Evolutionary conservation across 2,329 filamentous ascomycete genomes (phyloP).

Genomic region (Hymenoscyphus fructigenus): DNA sequence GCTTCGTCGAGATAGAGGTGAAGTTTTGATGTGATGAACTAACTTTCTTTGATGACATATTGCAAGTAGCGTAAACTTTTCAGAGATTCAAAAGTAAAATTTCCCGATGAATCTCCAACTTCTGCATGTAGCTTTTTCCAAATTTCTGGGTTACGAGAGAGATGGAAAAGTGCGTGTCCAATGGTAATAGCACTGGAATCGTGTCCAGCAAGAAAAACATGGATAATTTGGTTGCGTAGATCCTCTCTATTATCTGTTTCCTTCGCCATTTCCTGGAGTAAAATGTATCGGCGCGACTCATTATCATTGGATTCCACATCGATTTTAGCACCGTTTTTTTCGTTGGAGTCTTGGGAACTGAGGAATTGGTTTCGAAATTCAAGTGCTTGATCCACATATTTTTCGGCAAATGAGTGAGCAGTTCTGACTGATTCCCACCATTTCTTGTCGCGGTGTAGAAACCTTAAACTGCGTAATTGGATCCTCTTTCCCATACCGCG

Average conservation of each 20-base stretch:
- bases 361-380: not conserved
- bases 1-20: no score
- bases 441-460: slow-evolving; percentile 20
- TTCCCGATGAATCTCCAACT: not conserved
- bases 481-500: slow-evolving; percentile 26
- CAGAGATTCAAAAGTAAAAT: not conserved
- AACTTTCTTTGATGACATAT: not conserved
- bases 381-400: slow-evolving; percentile 22
- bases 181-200: slow-evolving; percentile 17
- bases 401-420: slow-evolving; percentile 15
- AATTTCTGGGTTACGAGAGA: slow-evolving; percentile 11
- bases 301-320: not conserved
- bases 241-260: slow-evolving; percentile 7
- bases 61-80: not conserved
- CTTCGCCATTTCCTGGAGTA: slow-evolving; percentile 12
- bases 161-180: slow-evolving; percentile 11
- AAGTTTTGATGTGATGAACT: not conserved
- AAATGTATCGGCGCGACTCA: not conserved
- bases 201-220: slow-evolving; percentile 36
- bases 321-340: slow-evolving; percentile 2
- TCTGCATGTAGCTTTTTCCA: slow-evolving; percentile 12
- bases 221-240: slow-evolving; percentile 8
- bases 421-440: slow-evolving; percentile 25
- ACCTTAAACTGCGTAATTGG: slow-evolving; percentile 21
- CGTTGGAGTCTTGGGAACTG: slow-evolving; percentile 19